Percentiles rank a stretch among this genome's conserved stretches.
These are phyloP conservation scores for Stereum hirsutum DNA, from an alignment of 1,284 basidiomycete genomes.

Conservation along the genomic window DNA sequence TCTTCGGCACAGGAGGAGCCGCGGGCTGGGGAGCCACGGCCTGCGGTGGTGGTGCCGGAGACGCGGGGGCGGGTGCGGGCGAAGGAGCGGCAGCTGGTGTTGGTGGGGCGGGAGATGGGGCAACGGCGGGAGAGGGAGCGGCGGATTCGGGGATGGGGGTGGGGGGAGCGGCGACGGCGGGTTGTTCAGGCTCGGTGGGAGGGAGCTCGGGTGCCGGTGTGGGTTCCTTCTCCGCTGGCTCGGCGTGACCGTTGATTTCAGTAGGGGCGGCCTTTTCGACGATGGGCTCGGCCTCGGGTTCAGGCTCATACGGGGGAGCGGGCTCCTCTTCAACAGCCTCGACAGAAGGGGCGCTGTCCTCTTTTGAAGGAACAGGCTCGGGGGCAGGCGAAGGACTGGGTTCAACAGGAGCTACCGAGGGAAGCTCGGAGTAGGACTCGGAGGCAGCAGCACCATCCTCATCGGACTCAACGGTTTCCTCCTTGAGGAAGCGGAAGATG, in stretches of 20 bases:
- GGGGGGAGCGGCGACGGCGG: slow-evolving; percentile 23
- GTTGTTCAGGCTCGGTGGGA: background rate
- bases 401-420: slow-evolving; percentile 9
- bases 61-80: slow-evolving; percentile 22
- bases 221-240: slow-evolving; percentile 16
- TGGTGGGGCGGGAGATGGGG: slow-evolving; percentile 22
- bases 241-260: slow-evolving; percentile 10
- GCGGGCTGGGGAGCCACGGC: slow-evolving; percentile 16
- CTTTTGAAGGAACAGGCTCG: slow-evolving; percentile 21
- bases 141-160: slow-evolving; percentile 28
- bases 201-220: slow-evolving; percentile 23
- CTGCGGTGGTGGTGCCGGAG: slow-evolving; percentile 20
- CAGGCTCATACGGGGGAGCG: slow-evolving; percentile 15
- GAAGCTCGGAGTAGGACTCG: slow-evolving; percentile 19
- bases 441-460: slow-evolving; percentile 25
- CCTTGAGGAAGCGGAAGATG: slow-evolving; percentile 99
- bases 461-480: slow-evolving; percentile 75
- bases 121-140: slow-evolving; percentile 19
- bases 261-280: slow-evolving; percentile 17
- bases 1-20: slow-evolving; percentile 47
- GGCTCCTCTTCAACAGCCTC: slow-evolving; percentile 17
- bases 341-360: slow-evolving; percentile 20
- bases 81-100: slow-evolving; percentile 21
- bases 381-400: slow-evolving; percentile 5
- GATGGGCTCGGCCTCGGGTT: slow-evolving; percentile 14